These are phyloP conservation scores for Micractinium sp. DNA, from an alignment of 139 green algal genomes.

Conservation along the genomic window DNA sequence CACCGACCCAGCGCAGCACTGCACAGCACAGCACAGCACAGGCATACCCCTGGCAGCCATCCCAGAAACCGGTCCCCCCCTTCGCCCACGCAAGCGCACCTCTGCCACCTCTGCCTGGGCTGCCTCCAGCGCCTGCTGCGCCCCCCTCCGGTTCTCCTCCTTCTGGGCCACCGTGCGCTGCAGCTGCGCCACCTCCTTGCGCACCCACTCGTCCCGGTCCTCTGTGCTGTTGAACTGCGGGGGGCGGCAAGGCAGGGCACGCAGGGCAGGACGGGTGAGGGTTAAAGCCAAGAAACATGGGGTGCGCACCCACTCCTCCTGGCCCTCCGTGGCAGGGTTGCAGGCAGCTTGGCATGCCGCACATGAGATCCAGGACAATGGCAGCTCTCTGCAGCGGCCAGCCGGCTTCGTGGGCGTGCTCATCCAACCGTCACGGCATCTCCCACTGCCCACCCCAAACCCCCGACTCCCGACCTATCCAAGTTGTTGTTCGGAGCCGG, in stretches of 20 bases:
- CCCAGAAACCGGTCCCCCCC: neutral
- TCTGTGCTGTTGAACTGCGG: conserved; percentile 65
- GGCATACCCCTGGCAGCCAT: neutral
- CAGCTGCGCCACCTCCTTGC: conserved; percentile 65
- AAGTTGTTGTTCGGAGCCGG: too few relatives aligned
- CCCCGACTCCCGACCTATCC: too few relatives aligned
- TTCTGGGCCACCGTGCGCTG: conserved; percentile 13
- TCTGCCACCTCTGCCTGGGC: conserved; percentile 14
- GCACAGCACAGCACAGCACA: too few relatives aligned
- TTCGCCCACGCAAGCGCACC: neutral
- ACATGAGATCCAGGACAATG: too few relatives aligned
- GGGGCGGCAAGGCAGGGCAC: too few relatives aligned
- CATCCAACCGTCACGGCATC: too few relatives aligned
- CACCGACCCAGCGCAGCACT: too few relatives aligned
- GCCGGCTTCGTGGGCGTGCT: too few relatives aligned
- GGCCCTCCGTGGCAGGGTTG: too few relatives aligned
- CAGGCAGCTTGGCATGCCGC: too few relatives aligned
- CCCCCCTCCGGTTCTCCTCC: conserved; percentile 34
- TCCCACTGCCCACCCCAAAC: too few relatives aligned
- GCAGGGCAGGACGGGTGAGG: neutral
- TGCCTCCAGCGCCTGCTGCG: conserved; percentile 29
- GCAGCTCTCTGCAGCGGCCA: too few relatives aligned
- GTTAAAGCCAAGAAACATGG: neutral
- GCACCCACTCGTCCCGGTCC: conserved; percentile 81
- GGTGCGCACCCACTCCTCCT: neutral